Evolutionary conservation across 1,139 yeast genomes (phyloP), one percentile per base, ranked within the genome.

Genomic region (Kurtzmaniella quercitrusa): DNA sequence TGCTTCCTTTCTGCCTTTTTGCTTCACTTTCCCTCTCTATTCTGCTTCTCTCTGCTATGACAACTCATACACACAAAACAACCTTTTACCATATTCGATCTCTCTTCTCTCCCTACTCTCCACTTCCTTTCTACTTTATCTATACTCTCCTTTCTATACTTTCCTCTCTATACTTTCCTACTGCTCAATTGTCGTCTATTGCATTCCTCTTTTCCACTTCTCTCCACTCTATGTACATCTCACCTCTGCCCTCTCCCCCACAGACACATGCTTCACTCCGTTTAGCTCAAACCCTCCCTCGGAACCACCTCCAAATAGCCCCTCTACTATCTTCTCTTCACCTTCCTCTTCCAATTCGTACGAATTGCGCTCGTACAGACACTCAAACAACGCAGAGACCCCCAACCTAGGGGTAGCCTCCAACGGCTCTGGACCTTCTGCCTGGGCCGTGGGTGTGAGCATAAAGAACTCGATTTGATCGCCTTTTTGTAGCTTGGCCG

Each of bases 381-480:
- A 66, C 45, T 69, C 73, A 43, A 65, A 55, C 11, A 27, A 42
- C 38, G 37, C 45, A 14, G 42, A 38, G 16, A 27, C 12, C 14
- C 11, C 21, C 10, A 12, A 3, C n/a, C 11, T 15, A 7, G 9
- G 2, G 3, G 14, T 4, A 21, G 10, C 15, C 9, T 12, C 16
- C 15, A 36, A 19, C n/a, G 18, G 12, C 11, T 34, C 23, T 38
- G 44, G 46, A 54, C 39, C 64, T 56, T 41, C 64, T 66, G 6
- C 56, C 51, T 0, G 72, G 81, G 34, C 77, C 65, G 48, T 74
- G 56, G 72, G 81, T 33, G 77, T 65, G 48, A 74, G 56, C 78
- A 75, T 65, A 60, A 57, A 66, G 52, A 81, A 79, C 45, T 73
- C 68, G 39, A 81, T 60, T 37, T 58, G 54, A 55, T 76, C 79